Percentiles rank a stretch among this genome's conserved stretches.
Conservation (phyloP, 306 rosid genomes). For the Ziziphus jujuba region DNA sequence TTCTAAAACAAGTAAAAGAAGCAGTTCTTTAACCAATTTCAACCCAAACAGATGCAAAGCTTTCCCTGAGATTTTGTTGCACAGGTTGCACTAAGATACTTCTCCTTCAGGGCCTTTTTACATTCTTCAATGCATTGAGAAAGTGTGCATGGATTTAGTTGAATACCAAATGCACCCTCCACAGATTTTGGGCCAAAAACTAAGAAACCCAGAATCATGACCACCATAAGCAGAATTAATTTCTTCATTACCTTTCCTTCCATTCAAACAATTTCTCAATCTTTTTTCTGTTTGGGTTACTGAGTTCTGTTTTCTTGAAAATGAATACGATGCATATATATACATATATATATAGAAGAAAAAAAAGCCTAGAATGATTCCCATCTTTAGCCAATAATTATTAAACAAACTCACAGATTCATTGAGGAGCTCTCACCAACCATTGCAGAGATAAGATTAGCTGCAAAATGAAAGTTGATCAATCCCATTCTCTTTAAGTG, state of each 20-base stretch:
- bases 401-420: too few relatives aligned
- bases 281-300: neutral
- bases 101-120: neutral
- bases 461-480: neutral
- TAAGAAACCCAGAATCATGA: neutral
- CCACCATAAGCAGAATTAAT: neutral
- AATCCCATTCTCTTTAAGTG: neutral
- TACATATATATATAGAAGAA: neutral
- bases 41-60: neutral
- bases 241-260: neutral
- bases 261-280: too few relatives aligned
- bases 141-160: neutral
- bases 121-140: neutral
- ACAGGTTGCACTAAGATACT: neutral
- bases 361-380: neutral
- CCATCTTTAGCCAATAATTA: neutral
- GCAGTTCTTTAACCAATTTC: neutral
- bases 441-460: too few relatives aligned
- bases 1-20: too few relatives aligned
- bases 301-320: neutral
- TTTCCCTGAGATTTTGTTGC: neutral
- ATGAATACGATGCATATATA: neutral
- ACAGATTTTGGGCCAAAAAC: neutral
- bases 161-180: neutral
- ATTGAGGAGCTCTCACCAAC: neutral